Percentiles rank a stretch among this genome's conserved stretches.
Conservation (phyloP, 2,329 filamentous ascomycete species). For the Coleophoma eucalyptorum region DNA sequence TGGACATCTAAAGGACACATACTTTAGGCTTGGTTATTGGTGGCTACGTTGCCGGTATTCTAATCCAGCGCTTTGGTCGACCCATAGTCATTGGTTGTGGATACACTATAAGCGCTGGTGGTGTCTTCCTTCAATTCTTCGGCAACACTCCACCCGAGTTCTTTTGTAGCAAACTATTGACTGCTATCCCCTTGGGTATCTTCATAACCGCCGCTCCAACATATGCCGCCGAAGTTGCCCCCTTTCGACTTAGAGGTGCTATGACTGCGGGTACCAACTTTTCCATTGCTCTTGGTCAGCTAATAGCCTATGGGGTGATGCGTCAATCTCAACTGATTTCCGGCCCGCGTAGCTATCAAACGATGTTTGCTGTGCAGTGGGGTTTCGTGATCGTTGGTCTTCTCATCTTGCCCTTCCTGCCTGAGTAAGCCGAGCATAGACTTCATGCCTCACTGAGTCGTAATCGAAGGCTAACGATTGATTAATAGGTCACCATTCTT, state of each 20-base stretch:
- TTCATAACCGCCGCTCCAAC: conserved; percentile 44
- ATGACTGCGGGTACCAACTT: conserved; percentile 44
- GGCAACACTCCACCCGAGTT: conserved; percentile 8
- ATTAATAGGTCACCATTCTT: conserved; percentile 32
- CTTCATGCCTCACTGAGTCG: no score
- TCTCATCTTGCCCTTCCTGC: conserved; percentile 37
- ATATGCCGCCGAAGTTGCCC: conserved; percentile 39
- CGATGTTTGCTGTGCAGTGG: conserved; percentile 47
- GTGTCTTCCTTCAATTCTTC: conserved; percentile 30
- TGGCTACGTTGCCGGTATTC: conserved; percentile 27
- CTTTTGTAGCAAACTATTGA: conserved; percentile 24
- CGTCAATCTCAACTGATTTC: conserved; percentile 45
- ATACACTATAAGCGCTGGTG: conserved; percentile 16
- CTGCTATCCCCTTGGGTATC: conserved; percentile 40
- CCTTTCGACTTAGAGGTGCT: conserved; percentile 37
- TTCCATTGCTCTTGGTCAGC: conserved; percentile 46
- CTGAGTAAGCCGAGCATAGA: conserved; percentile 23
- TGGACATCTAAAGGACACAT: not conserved
- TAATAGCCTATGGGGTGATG: conserved; percentile 53
- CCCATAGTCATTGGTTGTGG: not conserved
- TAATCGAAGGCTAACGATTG: no score
- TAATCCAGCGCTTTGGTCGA: conserved; percentile 27
- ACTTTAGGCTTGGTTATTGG: conserved; percentile 20
- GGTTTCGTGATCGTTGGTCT: conserved; percentile 43
- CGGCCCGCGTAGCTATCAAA: conserved; percentile 53